These are phyloP conservation scores for Trichoderma sp. DNA, from an alignment of 2,329 filamentous ascomycete species.

Conservation along the genomic window DNA sequence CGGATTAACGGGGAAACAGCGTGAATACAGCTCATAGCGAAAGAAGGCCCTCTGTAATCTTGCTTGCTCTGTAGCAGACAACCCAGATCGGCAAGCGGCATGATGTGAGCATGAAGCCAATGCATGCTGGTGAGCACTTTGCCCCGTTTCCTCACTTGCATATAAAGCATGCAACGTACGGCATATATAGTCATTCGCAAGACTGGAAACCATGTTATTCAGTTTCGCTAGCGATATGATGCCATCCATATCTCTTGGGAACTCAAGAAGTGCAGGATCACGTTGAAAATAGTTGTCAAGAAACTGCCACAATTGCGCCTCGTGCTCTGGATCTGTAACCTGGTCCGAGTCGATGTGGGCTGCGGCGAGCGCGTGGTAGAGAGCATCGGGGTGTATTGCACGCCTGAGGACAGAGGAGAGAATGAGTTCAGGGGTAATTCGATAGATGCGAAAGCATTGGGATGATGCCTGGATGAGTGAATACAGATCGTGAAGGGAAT, in stretches of 20 bases:
- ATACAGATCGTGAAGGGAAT: background rate
- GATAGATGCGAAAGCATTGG: background rate
- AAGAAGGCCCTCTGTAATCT: background rate
- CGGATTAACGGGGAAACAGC: background rate
- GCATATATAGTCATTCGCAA: background rate
- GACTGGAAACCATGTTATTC: background rate
- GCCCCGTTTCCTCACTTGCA: background rate
- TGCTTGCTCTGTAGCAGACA: background rate
- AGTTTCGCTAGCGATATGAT: background rate
- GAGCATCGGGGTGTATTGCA: background rate
- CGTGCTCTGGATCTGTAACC: background rate
- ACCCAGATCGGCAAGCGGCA: background rate
- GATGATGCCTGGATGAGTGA: background rate
- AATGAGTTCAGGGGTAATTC: background rate
- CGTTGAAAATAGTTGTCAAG: background rate
- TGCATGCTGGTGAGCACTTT: background rate
- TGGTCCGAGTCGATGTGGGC: background rate
- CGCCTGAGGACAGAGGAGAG: background rate
- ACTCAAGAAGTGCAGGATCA: background rate
- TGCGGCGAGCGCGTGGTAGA: background rate
- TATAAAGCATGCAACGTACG: background rate
- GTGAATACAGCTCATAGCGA: background rate
- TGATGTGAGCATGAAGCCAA: background rate
- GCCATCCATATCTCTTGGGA: background rate
- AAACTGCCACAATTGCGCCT: background rate